Evolutionary conservation across 768 basidiomycete species (phyloP).

Genomic region (Mycena albidolilacea): DNA sequence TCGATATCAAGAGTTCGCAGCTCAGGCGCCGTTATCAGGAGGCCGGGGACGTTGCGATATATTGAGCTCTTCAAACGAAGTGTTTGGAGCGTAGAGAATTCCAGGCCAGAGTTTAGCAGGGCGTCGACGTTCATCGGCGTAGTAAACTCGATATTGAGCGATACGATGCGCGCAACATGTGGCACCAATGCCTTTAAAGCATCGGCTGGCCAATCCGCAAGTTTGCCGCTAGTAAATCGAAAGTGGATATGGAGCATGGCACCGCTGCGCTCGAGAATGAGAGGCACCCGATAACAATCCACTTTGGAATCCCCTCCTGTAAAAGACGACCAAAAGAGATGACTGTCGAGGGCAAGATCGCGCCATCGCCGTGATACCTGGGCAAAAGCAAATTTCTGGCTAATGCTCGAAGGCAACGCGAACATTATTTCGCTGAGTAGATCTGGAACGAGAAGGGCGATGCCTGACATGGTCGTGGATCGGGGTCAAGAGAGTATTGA

Average conservation of each 20-base stretch:
- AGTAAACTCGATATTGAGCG: not conserved
- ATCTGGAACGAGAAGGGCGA: constrained; percentile 6
- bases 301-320: not conserved
- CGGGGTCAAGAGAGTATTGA: not conserved
- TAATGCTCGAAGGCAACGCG: not conserved
- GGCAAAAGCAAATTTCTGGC: constrained; percentile 15
- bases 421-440: constrained; percentile 7
- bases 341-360: not conserved
- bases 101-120: not conserved
- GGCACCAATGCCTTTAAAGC: not conserved
- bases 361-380: constrained; percentile 15
- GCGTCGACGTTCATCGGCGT: not conserved
- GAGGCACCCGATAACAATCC: constrained; percentile 4
- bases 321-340: constrained; percentile 17
- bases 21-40: constrained; percentile 6
- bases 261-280: constrained; percentile 14
- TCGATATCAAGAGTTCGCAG: constrained; percentile 13
- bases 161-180: constrained; percentile 13
- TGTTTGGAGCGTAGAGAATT: constrained; percentile 5
- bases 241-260: constrained; percentile 11
- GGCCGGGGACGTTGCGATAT: too few relatives aligned
- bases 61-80: constrained; percentile 2
- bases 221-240: not conserved
- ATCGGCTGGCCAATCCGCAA: not conserved
- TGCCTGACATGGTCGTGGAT: constrained; percentile 3